phyloP scores from a whole-genome alignment of 148 eudicot species.

The Silene conica region DNA sequence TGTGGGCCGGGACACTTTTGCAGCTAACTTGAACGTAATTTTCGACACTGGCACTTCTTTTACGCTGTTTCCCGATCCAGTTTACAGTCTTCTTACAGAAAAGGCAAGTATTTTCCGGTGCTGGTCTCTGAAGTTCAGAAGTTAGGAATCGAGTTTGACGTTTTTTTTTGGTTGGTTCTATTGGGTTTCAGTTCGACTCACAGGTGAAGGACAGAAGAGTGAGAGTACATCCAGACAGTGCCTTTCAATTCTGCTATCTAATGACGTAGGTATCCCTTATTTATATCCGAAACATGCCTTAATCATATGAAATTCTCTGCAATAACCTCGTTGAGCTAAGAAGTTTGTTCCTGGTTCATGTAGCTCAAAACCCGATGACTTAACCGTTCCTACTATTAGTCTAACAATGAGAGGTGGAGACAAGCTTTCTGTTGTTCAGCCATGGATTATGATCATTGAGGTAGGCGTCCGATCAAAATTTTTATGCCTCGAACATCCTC shows the following conservation, averaged over 20 bases:
- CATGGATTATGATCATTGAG: constrained; percentile 26
- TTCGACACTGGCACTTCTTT: constrained; percentile 91
- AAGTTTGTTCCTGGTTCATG: constrained; percentile 5
- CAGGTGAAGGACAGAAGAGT: constrained; percentile 38
- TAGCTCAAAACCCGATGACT: constrained; percentile 43
- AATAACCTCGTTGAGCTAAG: not conserved
- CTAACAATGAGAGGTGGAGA: constrained; percentile 72
- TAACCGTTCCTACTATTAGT: constrained; percentile 39
- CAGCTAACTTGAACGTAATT: constrained; percentile 41
- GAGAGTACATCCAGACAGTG: constrained; percentile 24
- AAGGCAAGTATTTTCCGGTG: constrained; percentile 39
- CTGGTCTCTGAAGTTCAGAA: not conserved
- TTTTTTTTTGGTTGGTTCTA: not conserved
- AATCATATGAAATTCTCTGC: not conserved
- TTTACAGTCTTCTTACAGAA: constrained; percentile 51
- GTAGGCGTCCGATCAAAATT: too few species aligned
- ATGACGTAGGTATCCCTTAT: constrained; percentile 29
- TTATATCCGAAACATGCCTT: not conserved
- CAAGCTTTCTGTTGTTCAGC: constrained; percentile 35
- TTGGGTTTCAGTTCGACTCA: constrained; percentile 48
- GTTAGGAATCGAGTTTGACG: not conserved
- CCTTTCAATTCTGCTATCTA: constrained; percentile 56
- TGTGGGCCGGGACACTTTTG: constrained; percentile 47
- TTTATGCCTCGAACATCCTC: too few species aligned
- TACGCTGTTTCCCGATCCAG: constrained; percentile 68